Conservation (phyloP, 164 flowering plant species). For the Vitis rotundifolia region DNA sequence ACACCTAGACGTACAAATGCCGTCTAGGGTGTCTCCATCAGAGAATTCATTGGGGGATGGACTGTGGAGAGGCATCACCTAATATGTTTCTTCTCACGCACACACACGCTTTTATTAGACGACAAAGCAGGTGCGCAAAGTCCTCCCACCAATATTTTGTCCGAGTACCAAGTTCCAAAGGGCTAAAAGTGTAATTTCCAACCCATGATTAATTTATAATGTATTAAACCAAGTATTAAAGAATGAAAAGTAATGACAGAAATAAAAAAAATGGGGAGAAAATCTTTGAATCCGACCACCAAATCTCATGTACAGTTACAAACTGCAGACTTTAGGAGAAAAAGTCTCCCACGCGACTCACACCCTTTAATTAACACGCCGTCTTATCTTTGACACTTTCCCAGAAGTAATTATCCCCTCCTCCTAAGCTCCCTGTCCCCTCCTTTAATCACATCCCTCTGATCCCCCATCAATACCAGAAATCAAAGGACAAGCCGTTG, state of each 20-base stretch:
- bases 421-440: neutral
- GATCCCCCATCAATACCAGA: neutral
- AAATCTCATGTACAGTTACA: constrained; percentile 33
- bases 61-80: no score
- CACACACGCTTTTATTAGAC: no score
- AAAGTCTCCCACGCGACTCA: constrained; percentile 31
- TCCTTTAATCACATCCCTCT: neutral
- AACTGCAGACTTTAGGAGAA: constrained; percentile 17
- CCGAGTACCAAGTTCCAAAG: neutral
- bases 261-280: constrained; percentile 12
- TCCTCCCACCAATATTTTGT: no score
- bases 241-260: neutral
- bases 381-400: constrained; percentile 4
- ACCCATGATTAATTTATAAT: neutral
- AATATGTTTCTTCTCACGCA: no score
- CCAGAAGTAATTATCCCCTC: neutral
- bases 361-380: constrained; percentile 15
- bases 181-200: neutral
- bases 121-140: no score
- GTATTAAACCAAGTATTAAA: neutral
- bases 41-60: no score
- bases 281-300: constrained; percentile 33
- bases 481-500: neutral
- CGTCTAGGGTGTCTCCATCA: no score
- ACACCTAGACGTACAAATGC: no score